These are phyloP conservation scores for Myriosclerotinia duriaeana DNA, from an alignment of 2,329 filamentous ascomycete species.

Conservation along the genomic window DNA sequence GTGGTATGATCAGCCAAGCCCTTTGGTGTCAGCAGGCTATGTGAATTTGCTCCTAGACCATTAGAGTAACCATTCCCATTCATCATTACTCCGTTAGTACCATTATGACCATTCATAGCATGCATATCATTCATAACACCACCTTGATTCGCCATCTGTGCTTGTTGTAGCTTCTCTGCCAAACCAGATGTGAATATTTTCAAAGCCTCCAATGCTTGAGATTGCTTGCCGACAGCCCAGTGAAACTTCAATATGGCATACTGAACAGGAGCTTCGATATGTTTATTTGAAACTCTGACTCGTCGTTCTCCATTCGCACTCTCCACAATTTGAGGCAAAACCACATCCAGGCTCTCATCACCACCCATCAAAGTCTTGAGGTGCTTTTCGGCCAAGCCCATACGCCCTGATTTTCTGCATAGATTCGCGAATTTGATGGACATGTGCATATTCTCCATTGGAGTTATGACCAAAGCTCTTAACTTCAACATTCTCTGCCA, in stretches of 20 bases:
- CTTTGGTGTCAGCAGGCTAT: slow-evolving; percentile 40
- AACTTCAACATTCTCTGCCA: slow-evolving; percentile 99
- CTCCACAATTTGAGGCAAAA: slow-evolving; percentile 52
- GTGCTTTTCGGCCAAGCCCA: slow-evolving; percentile 93
- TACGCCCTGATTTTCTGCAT: slow-evolving; percentile 92
- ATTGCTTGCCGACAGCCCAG: slow-evolving; percentile 79
- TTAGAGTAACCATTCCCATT: slow-evolving; percentile 45
- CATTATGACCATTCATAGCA: slow-evolving; percentile 42
- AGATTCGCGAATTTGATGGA: slow-evolving; percentile 99
- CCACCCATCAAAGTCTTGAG: slow-evolving; percentile 83
- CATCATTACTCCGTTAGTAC: slow-evolving; percentile 40
- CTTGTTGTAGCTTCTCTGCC: slow-evolving; percentile 42
- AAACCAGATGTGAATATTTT: slow-evolving; percentile 61
- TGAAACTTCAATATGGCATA: slow-evolving; percentile 98
- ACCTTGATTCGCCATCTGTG: slow-evolving; percentile 36
- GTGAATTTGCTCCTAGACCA: slow-evolving; percentile 44
- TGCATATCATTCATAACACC: slow-evolving; percentile 40
- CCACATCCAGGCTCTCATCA: slow-evolving; percentile 59
- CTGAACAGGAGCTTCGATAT: slow-evolving; percentile 68
- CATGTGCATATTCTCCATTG: slow-evolving; percentile 95
- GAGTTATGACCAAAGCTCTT: slow-evolving; percentile 84
- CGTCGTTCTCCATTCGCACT: slow-evolving; percentile 30
- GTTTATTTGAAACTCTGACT: slow-evolving; percentile 26
- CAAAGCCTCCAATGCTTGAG: slow-evolving; percentile 58
- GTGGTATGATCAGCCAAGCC: slow-evolving; percentile 61